Evolutionary conservation across 768 basidiomycete species (phyloP).

Genomic region (Termitomyces sp.): DNA sequence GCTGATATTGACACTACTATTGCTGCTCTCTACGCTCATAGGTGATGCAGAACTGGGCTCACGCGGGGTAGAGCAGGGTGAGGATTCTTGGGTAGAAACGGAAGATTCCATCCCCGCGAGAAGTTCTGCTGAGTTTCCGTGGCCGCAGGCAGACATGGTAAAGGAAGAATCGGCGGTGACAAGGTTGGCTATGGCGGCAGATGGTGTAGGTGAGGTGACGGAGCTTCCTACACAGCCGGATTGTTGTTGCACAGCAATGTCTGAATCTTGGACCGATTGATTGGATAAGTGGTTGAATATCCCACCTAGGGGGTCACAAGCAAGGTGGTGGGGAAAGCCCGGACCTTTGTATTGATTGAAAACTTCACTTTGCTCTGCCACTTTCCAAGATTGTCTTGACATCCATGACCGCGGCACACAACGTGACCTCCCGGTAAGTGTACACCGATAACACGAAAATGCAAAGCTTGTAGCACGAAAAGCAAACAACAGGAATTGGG

Average conservation of each 20-base stretch:
- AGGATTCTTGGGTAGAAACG: not conserved
- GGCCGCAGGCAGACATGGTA: not conserved
- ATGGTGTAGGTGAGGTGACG: not conserved
- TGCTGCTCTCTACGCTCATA: not conserved
- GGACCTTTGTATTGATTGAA: not conserved
- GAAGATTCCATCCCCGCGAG: not conserved
- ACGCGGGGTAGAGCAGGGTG: not conserved
- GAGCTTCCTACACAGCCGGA: not conserved
- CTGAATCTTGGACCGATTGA: not conserved
- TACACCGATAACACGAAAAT: not conserved
- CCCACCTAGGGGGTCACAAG: not conserved
- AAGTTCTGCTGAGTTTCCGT: not conserved
- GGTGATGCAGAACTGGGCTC: not conserved
- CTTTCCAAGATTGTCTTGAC: not conserved
- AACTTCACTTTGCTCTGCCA: not conserved
- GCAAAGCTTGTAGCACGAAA: not conserved
- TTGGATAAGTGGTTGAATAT: not conserved
- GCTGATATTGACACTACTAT: not conserved
- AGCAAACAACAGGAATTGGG: not conserved
- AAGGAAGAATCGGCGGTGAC: not conserved
- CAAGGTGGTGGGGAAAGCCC: not conserved
- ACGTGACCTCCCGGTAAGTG: too few species aligned
- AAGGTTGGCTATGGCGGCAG: not conserved
- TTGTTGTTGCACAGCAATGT: not conserved
- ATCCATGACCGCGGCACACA: not conserved